Evolutionary conservation across 225 moss, liverwort and hornwort genomes (phyloP).

Genomic region (Sphagnum contortum): DNA sequence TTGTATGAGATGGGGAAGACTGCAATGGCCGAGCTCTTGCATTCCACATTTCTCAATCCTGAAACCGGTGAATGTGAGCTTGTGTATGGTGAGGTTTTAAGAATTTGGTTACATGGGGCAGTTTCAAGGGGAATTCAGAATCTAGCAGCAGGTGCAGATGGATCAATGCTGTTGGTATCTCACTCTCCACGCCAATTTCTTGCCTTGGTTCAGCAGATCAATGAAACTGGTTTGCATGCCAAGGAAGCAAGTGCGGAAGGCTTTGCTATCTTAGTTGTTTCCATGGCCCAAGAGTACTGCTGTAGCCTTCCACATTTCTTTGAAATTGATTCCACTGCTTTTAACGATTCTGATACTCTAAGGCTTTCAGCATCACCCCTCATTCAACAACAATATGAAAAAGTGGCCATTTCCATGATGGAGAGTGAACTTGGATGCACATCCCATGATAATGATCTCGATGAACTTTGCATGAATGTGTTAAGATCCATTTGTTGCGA

Average conservation of each 20-base stretch:
- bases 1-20: slow-evolving; percentile 22
- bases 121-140: too few species aligned
- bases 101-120: slow-evolving; percentile 22
- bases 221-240: slow-evolving; percentile 15
- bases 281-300: slow-evolving; percentile 27
- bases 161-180: slow-evolving; percentile 1
- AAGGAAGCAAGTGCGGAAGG: slow-evolving; percentile 17
- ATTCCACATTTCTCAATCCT: neutral
- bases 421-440: too few species aligned
- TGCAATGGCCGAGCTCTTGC: slow-evolving; percentile 22
- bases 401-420: slow-evolving; percentile 6
- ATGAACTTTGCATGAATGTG: slow-evolving; percentile 21
- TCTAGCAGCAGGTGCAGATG: too few species aligned
- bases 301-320: slow-evolving; percentile 26
- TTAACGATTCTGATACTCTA: too few species aligned
- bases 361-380: too few species aligned
- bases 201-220: slow-evolving; percentile 24
- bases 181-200: slow-evolving; percentile 22
- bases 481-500: slow-evolving; percentile 33
- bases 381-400: slow-evolving; percentile 11
- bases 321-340: too few species aligned
- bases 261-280: slow-evolving; percentile 28
- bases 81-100: slow-evolving; percentile 17
- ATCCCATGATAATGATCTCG: too few species aligned
- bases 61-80: slow-evolving; percentile 7